phyloP scores from a whole-genome alignment of 2,329 filamentous ascomycete genomes.

The Pestalotiopsis sp. region DNA sequence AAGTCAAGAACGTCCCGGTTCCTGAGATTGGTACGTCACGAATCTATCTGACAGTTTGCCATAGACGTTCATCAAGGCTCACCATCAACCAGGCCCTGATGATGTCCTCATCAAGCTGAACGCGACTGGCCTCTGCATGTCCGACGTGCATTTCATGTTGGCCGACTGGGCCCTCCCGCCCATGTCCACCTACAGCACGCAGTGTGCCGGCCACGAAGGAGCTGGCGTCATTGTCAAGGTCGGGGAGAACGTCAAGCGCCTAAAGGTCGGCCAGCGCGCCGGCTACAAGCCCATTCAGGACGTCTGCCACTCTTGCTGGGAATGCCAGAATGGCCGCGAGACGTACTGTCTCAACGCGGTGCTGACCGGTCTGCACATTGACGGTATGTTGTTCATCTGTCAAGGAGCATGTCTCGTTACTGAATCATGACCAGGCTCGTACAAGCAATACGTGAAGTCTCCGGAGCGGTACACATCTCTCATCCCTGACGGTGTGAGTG shows the following conservation, averaged over 20 bases:
- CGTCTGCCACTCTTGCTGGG: conserved; percentile 37
- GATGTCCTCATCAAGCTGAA: conserved; percentile 22
- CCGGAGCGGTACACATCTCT: conserved; percentile 57
- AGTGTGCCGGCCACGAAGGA: conserved; percentile 39
- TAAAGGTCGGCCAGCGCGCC: conserved; percentile 38
- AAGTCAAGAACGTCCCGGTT: conserved; percentile 49
- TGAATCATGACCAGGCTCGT: conserved; percentile 42
- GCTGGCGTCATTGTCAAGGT: conserved; percentile 36
- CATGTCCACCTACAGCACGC: conserved; percentile 18
- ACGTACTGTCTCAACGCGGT: conserved; percentile 31
- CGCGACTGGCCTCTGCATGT: conserved; percentile 21
- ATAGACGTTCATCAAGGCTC: not conserved
- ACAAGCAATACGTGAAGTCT: conserved; percentile 60
- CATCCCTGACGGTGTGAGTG: conserved; percentile 50
- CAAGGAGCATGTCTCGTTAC: not conserved
- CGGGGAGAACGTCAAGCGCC: conserved; percentile 33
- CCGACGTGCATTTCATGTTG: conserved; percentile 22
- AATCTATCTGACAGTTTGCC: conserved; percentile 18
- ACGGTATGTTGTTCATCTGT: not conserved
- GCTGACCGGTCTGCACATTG: conserved; percentile 18
- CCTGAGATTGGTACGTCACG: conserved; percentile 46
- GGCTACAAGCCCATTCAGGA: conserved; percentile 38
- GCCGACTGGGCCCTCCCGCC: conserved; percentile 16
- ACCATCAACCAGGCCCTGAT: conserved; percentile 15
- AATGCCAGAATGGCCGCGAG: conserved; percentile 36